These are phyloP conservation scores for Cardamine chenopodiifolia DNA, from an alignment of 345 rosid species.

Conservation along the genomic window DNA sequence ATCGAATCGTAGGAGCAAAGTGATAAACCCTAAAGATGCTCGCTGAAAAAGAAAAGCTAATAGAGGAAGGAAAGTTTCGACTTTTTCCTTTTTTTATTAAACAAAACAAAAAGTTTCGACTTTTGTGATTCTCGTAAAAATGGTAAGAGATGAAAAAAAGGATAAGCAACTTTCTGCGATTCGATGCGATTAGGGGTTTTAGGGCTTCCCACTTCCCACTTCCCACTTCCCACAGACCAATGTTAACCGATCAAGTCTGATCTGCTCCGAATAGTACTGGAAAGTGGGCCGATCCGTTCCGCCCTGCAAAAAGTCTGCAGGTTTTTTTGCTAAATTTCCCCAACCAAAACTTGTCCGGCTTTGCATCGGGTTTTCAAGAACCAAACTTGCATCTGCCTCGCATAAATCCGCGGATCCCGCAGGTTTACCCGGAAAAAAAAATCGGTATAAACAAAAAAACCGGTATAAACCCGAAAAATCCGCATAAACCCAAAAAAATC, in stretches of 20 bases:
- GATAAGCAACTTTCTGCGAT: conserved; percentile 26
- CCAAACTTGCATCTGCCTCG: no score
- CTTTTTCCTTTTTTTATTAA: neutral
- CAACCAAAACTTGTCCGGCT: no score
- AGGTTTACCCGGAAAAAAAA: no score
- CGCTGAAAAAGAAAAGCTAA: neutral
- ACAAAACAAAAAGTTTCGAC: neutral
- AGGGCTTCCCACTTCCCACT: neutral
- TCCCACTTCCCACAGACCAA: conserved; percentile 1
- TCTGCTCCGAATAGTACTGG: conserved; percentile 9
- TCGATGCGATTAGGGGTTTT: conserved; percentile 39
- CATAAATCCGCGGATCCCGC: no score
- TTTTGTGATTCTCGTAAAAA: conserved; percentile 3
- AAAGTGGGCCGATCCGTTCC: no score
- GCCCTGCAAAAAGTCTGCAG: no score
- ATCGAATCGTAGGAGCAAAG: neutral
- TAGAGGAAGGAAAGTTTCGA: conserved; percentile 24
- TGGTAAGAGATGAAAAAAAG: neutral
- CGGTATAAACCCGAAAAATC: no score
- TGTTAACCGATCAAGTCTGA: conserved; percentile 23
- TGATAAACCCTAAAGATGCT: conserved; percentile 30
- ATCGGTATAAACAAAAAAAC: no score
- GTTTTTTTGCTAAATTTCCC: no score
- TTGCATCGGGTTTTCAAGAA: no score
- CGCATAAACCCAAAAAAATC: no score